Evolutionary conservation across 2,329 filamentous ascomycete species (phyloP), one percentile per base, ranked within the genome.

Genomic region (Aspergillus fischeri): DNA sequence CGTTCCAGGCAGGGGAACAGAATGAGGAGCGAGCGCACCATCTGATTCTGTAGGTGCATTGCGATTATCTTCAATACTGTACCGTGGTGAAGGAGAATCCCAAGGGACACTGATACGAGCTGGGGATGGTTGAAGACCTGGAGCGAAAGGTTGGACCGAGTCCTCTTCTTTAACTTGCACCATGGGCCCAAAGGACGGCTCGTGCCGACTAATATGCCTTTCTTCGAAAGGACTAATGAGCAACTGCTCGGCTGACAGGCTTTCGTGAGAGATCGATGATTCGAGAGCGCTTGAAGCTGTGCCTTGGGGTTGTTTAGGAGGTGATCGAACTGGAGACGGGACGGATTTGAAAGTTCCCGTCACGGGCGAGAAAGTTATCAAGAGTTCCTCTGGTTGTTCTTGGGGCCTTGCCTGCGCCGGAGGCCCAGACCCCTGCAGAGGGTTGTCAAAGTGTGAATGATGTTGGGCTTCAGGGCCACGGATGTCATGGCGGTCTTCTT

Each of bases 261-360:
- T 44, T 11, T 60, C 53, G 42, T 47, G 17, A 38, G 52, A 17
- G 38, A 48, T 21, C 53, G 60, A 1, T 21, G 58, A 52, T 49
- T 63, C 59, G 1, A 57, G 56, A 3, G 60, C 56, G 6, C 60
- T 55, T 3, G 65, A 60, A 4, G 58, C 55, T 27, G 64, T 61
- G 24, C 62, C 63, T 47, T 61, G 60, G 10, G 54, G 60, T 45
- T 66, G 67, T 45, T 67, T 62, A 24, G 59, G 59, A 24, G 66
- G 65, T 21, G 71, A 68, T 41, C 70, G 66, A 32, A 67, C 54
- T 9, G 75, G 74, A 11, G 76, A 76, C 24, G 74, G 71, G 24
- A 75, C 67, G 7, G 72, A 68, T 32, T 68, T 70, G 54, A 78
- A 78, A 4, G 76, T 78, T n/a, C 76, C 76, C 2, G 74, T 78